Base-by-base conservation (phyloP, 1,139 yeast genomes). In the Yamadazyma aaseri region DNA sequence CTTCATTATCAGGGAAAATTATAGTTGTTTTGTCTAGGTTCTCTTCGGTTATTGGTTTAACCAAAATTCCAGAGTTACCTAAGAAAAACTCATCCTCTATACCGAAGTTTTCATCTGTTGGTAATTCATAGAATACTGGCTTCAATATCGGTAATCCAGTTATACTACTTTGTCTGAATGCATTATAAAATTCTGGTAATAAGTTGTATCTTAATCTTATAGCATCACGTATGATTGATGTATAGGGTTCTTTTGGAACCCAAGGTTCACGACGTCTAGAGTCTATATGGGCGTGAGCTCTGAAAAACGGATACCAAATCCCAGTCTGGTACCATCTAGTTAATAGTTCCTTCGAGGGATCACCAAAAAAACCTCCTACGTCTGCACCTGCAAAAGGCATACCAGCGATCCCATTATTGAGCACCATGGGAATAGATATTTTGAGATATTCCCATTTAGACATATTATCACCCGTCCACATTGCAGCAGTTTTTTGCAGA, bases 391-490 rank as follows among this genome's bases (percentile, higher is more conserved):
- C 76, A 61, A 90, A 90, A 22, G 97, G 96, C 82, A 81, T 81
- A 5, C 96, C 96, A 1, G 79, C 86, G 26, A 86, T 65, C 31
- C 90, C 89, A 42, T 82, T 75, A 3, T 95, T 85, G 39, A 92
- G 65, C 16, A 87, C 60, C 95, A 89, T 90, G 6, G 97, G 97
- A 23, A 89, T 73, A 0, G 96, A 86, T 6, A 78, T 70, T 47
- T 75, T 72, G 42, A 92, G 69, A 49, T 87, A 84, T 44, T 83
- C 94, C 98, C 98, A 94, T 46, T 75, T 81, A 6, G 97, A 86
- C 76, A 77, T 82, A 56, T 90, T 92, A 58, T 92, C 99, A 28
- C 99, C 99, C 1, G 96, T 87, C 99, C 98, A 94, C 78, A 86
- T 82, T 0, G 97, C 96, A 0, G 94, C 83, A 0, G 92, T 71